Conservation (phyloP, 116 monocot genomes). For the Dioscorea cayenensis region DNA sequence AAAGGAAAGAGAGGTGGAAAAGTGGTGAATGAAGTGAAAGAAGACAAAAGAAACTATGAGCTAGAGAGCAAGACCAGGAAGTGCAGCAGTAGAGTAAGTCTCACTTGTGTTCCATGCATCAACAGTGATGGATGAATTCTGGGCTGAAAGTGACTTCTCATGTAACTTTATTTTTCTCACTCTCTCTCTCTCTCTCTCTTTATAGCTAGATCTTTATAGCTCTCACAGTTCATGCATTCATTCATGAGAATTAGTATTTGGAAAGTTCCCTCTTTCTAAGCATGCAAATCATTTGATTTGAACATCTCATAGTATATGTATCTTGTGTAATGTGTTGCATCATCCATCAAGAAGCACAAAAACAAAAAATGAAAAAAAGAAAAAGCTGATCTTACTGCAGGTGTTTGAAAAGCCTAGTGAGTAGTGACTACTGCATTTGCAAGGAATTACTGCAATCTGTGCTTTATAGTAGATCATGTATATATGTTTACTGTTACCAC, state of each 20-base stretch:
- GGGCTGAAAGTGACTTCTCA: slow-evolving; percentile 1
- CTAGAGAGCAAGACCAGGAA: not conserved
- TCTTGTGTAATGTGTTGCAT: not conserved
- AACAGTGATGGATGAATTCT: not conserved
- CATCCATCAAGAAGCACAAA: not conserved
- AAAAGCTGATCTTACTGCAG: not conserved
- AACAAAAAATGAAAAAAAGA: not conserved
- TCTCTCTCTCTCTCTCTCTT: not conserved
- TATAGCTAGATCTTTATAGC: not conserved
- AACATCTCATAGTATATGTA: not conserved
- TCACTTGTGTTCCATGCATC: not conserved
- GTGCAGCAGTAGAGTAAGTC: not conserved
- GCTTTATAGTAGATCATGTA: not conserved
- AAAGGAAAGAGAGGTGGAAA: not conserved
- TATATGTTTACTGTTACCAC: not conserved
- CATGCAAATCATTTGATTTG: slow-evolving; percentile 3
- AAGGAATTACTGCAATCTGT: not conserved
- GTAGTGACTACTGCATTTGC: not conserved
- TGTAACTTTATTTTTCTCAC: not conserved
- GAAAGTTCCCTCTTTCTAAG: not conserved
- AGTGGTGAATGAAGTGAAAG: not conserved
- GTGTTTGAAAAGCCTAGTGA: slow-evolving; percentile 1
- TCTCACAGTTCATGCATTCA: not conserved
- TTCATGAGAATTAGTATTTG: not conserved
- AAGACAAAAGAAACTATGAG: not conserved